phyloP scores from a whole-genome alignment of 495 filamentous ascomycete species.

The Aspergillus panamensis region DNA sequence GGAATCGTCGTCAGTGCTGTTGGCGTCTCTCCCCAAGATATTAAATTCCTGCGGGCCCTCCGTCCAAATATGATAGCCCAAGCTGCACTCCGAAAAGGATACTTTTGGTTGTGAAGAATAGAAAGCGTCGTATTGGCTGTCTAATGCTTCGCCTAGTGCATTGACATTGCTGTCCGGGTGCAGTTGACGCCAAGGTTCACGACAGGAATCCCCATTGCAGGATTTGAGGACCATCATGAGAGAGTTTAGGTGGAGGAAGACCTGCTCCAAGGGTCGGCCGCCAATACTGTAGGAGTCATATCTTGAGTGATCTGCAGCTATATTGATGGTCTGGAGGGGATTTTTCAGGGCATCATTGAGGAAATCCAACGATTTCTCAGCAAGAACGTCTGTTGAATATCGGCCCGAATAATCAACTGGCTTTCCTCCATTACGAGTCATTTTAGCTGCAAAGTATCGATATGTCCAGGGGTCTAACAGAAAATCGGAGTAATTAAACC shows the following conservation, averaged over 20 bases:
- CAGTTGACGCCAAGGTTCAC: conserved; percentile 51
- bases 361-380: conserved; percentile 55
- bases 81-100: conserved; percentile 54
- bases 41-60: conserved; percentile 54
- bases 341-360: conserved; percentile 51
- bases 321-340: conserved; percentile 51
- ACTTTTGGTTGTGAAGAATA: conserved; percentile 53
- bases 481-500: conserved; percentile 55
- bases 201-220: conserved; percentile 51
- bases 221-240: conserved; percentile 60
- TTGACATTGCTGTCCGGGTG: conserved; percentile 48
- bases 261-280: conserved; percentile 28
- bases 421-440: conserved; percentile 53
- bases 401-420: conserved; percentile 50
- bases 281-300: conserved; percentile 25
- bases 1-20: background rate
- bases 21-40: conserved; percentile 14
- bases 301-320: conserved; percentile 26
- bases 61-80: conserved; percentile 55
- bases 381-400: conserved; percentile 58
- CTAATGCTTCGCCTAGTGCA: conserved; percentile 39
- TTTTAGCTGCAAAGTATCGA: conserved; percentile 57
- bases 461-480: conserved; percentile 69
- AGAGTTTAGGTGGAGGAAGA: conserved; percentile 52
- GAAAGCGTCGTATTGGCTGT: conserved; percentile 51